These are phyloP conservation scores for Cryptococcus sp. DNA, from an alignment of 1,284 basidiomycete genomes.

Conservation along the genomic window DNA sequence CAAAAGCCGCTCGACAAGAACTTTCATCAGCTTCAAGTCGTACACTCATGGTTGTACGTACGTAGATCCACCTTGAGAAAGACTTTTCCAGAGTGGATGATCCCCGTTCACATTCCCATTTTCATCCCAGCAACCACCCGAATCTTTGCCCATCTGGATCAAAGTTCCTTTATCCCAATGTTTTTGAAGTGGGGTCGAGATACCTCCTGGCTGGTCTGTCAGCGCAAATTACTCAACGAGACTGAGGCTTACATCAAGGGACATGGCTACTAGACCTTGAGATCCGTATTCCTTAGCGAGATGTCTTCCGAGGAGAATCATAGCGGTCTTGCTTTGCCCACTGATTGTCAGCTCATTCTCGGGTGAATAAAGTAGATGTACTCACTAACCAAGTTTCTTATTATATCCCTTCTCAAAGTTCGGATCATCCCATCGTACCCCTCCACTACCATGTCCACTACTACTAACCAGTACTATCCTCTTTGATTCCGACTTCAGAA, in stretches of 20 bases:
- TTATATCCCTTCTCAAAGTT: constrained; percentile 6
- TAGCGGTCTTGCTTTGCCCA: constrained; percentile 20
- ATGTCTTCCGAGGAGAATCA: constrained; percentile 7
- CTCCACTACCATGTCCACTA: constrained; percentile 3
- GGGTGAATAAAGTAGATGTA: neutral
- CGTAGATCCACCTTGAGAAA: neutral
- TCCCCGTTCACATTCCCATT: neutral
- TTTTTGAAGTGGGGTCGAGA: constrained; percentile 6
- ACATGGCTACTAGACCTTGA: constrained; percentile 11
- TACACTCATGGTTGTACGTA: too few relatives aligned
- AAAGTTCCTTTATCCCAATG: too few relatives aligned
- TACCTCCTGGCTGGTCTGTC: constrained; percentile 3
- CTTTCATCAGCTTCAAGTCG: too few relatives aligned
- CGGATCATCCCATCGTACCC: constrained; percentile 14
- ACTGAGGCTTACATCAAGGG: constrained; percentile 3
- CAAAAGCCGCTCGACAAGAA: neutral
- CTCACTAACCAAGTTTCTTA: constrained; percentile 8
- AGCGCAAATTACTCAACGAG: neutral
- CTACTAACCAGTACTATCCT: constrained; percentile 15
- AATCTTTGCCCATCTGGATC: too few relatives aligned
- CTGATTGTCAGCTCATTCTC: neutral
- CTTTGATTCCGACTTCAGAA: constrained; percentile 6
- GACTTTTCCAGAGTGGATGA: neutral
- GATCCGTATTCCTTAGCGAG: constrained; percentile 9
- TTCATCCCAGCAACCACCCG: neutral